Evolutionary conservation across 129 eudicot genomes (phyloP).

Genomic region (Flaveria sonorensis): DNA sequence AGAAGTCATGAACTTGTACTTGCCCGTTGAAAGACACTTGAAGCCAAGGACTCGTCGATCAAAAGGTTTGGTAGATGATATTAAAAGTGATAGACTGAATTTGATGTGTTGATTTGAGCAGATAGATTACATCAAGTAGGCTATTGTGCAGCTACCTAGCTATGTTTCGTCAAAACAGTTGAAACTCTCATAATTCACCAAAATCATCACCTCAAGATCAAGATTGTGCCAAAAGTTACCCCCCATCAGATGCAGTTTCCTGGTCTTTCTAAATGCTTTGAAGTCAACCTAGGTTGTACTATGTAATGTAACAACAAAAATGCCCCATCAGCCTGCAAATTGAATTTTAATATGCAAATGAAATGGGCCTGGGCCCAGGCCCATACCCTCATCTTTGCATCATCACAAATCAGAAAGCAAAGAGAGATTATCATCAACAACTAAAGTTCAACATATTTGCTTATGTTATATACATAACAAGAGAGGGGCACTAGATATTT

Average conservation of each 20-base stretch:
- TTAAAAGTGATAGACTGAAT: too few relatives aligned
- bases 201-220: not conserved
- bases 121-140: too few relatives aligned
- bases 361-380: not conserved
- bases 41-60: too few relatives aligned
- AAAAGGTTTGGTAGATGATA: too few relatives aligned
- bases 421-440: constrained; percentile 28
- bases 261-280: not conserved
- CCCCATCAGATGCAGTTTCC: not conserved
- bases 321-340: not conserved
- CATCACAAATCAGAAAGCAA: constrained; percentile 18
- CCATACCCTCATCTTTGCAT: not conserved
- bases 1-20: too few relatives aligned
- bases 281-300: not conserved
- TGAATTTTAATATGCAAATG: not conserved
- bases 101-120: too few relatives aligned
- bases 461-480: constrained; percentile 27
- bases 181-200: not conserved
- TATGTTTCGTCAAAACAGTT: too few relatives aligned
- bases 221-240: not conserved
- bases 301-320: not conserved
- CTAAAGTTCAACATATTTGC: constrained; percentile 25
- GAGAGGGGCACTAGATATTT: constrained; percentile 17
- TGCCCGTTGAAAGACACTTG: too few relatives aligned
- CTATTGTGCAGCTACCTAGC: too few relatives aligned